Evolutionary conservation across 2,329 filamentous ascomycete genomes (phyloP), one percentile per base, ranked within the genome.

Genomic region (Colletotrichum theobromicola): DNA sequence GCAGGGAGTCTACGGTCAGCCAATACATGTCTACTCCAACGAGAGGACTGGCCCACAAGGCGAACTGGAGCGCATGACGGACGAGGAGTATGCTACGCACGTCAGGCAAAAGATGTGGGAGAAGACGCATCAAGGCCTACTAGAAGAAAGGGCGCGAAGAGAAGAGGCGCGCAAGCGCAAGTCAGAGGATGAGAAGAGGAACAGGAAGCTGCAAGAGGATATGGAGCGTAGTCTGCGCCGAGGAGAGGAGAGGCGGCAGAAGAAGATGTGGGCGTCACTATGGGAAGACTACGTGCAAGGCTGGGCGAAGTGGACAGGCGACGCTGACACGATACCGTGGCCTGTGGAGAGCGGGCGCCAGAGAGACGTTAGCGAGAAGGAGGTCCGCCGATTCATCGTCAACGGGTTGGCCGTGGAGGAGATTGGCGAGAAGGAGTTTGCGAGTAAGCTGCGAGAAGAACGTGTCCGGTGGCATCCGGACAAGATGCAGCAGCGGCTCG

Each of bases 391-490:
- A 13, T 98, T 98, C 80, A 92, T 97, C 79, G 86, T 90, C 21
- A 80, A 82, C 21, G 87, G 88, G 0, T 80, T 90, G 26, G 77
- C 71, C 28, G 46, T 86, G 26, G 83, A 85, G 32, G 84, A 85
- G 3, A 78, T 87, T 4, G 87, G 87, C 24, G 86, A 88, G 78
- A 84, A 80, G 72, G 84, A 85, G 12, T 87, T 88, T 65, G 81
- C 87, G 24, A 83, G 86, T 9, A 85, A 83, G 72, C 87, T 98
- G 67, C 98, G 98, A 84, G 87, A 91, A 7, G 97, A 99, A 86
- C 91, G 97, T 66, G 93, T 98, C 21, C 90, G 95, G 18, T 99
- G 97, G 97, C 97, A 99, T 86, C 97, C 97, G 5, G 97, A 99
- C 85, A 99, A 98, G 87, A 94, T 98, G 70, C 95, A 98, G 86